Base-by-base conservation (phyloP, 768 basidiomycete genomes). In the Lactarius deliciosus region DNA sequence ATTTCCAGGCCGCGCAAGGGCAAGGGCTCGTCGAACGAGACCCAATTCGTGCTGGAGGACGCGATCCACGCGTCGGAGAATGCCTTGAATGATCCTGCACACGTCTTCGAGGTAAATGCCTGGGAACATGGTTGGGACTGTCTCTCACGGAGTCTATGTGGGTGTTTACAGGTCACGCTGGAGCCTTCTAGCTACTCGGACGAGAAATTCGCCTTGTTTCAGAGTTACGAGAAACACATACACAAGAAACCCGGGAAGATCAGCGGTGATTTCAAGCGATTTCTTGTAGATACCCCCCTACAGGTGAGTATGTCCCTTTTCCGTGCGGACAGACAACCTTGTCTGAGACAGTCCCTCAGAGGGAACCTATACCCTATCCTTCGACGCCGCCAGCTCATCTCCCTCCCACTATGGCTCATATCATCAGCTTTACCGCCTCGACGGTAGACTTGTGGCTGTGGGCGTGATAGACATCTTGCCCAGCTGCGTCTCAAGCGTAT, bases 381-480 rank as follows among this genome's bases (percentile, higher is more conserved):
- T 76, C 73, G 1, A 60, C 75, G 0, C 82, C 81, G 0, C 85
- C 87, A 20, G 64, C 67, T 3, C 82, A 89, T 72, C 81, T 11
- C 94, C 95, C 0, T 73, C 66, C n/a, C 77, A 84, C 18, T 98
- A 94, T 76, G 96, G 96, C n/a, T 90, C 92, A 28, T 92, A 94
- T 75, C 96, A 98, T 73, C 94, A 94, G 71, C 77, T 94, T 54
- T 97, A 96, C 74, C 83, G 85, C 67, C 75, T 98, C 30, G 90
- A 98, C 71, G 91, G 87, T 4, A 75, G 87, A 73, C 81, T 98
- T 13, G 83, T 97, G 60, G 97, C 92, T 0, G 80, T 98, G 73
- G 88, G 86, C 6, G 92, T 98, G 34, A 79, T 98, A 63, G 97
- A 98, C 75, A 88, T 99, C 63, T 80, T 99, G 32, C 96, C 95